Percentiles rank a stretch among this genome's conserved stretches.
Evolutionary conservation across 768 basidiomycete species (phyloP).

Genomic region (Amanita inopinata): DNA sequence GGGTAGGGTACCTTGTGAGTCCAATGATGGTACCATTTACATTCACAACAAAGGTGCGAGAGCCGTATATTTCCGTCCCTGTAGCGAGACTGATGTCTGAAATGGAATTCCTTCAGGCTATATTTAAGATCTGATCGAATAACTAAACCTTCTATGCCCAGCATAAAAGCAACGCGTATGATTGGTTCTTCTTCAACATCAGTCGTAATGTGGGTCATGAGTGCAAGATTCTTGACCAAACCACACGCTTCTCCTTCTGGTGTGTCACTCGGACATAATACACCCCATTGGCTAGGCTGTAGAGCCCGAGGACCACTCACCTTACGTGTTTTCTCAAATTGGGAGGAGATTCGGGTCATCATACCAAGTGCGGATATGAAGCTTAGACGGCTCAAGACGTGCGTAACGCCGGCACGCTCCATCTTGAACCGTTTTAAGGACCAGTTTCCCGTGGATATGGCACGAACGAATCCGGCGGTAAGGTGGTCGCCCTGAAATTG

Average conservation of each 20-base stretch:
- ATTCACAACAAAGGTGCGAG: conserved; percentile 88
- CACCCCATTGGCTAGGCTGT: conserved; percentile 98
- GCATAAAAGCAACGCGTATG: conserved; percentile 78
- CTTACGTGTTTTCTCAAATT: conserved; percentile 99
- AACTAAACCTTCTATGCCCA: conserved; percentile 88
- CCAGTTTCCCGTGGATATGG: conserved; percentile 99
- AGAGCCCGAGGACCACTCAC: conserved; percentile 95
- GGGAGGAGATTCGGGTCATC: conserved; percentile 99
- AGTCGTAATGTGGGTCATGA: conserved; percentile 99
- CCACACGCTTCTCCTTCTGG: conserved; percentile 99
- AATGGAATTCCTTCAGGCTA: conserved; percentile 13
- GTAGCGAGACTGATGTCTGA: conserved; percentile 85
- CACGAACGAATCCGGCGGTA: conserved; percentile 90
- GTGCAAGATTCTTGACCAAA: conserved; percentile 93
- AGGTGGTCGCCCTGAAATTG: conserved; percentile 95
- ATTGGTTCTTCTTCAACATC: conserved; percentile 97
- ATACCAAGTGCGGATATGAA: conserved; percentile 98
- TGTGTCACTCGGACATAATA: conserved; percentile 96
- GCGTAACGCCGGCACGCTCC: conserved; percentile 97
- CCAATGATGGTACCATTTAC: conserved; percentile 96
- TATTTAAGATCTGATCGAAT: background rate
- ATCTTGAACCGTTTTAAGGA: conserved; percentile 98
- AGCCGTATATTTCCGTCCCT: conserved; percentile 93
- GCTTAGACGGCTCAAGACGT: conserved; percentile 88
- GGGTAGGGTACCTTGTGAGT: conserved; percentile 73